Conservation (phyloP, 2,329 filamentous ascomycete species). For the Escovopsis weberi region DNA sequence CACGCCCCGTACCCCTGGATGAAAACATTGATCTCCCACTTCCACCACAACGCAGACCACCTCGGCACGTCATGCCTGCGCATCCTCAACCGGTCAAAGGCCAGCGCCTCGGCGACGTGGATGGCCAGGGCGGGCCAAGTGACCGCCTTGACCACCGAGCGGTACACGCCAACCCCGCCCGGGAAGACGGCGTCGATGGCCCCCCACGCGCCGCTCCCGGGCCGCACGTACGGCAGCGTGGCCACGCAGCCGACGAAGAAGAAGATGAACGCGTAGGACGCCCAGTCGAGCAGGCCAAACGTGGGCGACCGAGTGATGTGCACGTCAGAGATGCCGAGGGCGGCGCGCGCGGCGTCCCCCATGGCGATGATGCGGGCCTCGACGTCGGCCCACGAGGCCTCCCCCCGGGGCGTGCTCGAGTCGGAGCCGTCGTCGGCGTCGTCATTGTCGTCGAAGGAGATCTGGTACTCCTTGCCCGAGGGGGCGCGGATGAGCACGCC, state of each 20-base stretch:
- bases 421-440: no score
- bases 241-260: conserved; percentile 40
- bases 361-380: conserved; percentile 60
- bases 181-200: conserved; percentile 38
- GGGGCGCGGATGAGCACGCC: conserved; percentile 45
- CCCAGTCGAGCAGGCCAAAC: conserved; percentile 30
- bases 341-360: conserved; percentile 39
- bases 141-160: conserved; percentile 43
- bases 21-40: conserved; percentile 38
- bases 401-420: no score
- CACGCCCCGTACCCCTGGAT: conserved; percentile 40
- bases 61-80: conserved; percentile 31
- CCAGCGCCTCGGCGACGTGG: conserved; percentile 49
- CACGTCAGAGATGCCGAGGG: conserved; percentile 42
- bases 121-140: conserved; percentile 44
- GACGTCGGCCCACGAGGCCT: conserved; percentile 45
- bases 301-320: conserved; percentile 25
- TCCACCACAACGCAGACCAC: conserved; percentile 34
- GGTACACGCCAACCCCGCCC: conserved; percentile 42
- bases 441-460: conserved; percentile 35
- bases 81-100: conserved; percentile 34
- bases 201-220: conserved; percentile 35
- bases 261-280: conserved; percentile 39
- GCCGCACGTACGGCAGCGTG: conserved; percentile 32
- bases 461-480: conserved; percentile 26